A percentile compares a stretch with the other conserved stretches of the same genome.
Conservation (phyloP, 768 basidiomycete genomes). For the Holtermanniella nyarrowii region DNA sequence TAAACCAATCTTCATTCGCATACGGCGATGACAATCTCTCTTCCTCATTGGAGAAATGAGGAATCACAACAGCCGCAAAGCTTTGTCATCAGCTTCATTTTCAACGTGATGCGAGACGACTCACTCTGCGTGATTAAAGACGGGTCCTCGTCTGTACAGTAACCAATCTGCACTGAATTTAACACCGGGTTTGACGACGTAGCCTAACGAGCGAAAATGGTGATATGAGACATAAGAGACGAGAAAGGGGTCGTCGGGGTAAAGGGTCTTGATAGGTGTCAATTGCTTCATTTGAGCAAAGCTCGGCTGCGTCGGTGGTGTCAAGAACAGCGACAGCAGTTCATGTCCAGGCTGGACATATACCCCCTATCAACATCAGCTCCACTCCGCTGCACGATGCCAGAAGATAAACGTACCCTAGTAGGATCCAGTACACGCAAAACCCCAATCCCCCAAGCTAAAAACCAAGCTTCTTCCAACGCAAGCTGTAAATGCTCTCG, state of each 20-base stretch:
- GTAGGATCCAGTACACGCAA: slow-evolving; percentile 57
- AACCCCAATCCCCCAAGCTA: slow-evolving; percentile 74
- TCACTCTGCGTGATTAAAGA: slow-evolving; percentile 91
- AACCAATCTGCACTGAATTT: slow-evolving; percentile 97
- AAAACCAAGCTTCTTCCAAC: slow-evolving; percentile 78
- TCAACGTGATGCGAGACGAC: slow-evolving; percentile 31
- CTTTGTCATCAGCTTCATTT: neutral
- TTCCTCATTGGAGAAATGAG: slow-evolving; percentile 71
- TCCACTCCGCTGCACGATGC: slow-evolving; percentile 43
- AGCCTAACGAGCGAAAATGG: slow-evolving; percentile 89
- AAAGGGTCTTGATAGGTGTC: slow-evolving; percentile 34
- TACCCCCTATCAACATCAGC: slow-evolving; percentile 10
- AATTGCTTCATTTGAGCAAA: slow-evolving; percentile 13
- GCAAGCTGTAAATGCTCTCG: slow-evolving; percentile 86
- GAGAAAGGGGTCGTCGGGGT: slow-evolving; percentile 83
- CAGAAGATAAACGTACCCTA: slow-evolving; percentile 52
- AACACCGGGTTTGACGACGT: slow-evolving; percentile 91
- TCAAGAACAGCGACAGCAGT: slow-evolving; percentile 40
- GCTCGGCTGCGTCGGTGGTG: slow-evolving; percentile 31
- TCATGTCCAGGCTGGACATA: slow-evolving; percentile 12
- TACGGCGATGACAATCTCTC: slow-evolving; percentile 61
- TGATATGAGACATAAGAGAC: slow-evolving; percentile 84
- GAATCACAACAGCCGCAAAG: slow-evolving; percentile 81
- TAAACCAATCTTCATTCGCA: slow-evolving; percentile 55
- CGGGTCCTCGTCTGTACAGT: slow-evolving; percentile 85